A percentile compares a stretch with the other conserved stretches of the same genome.
Evolutionary conservation across 257 asterid genomes (phyloP).

Genomic region (Scutellaria minor): DNA sequence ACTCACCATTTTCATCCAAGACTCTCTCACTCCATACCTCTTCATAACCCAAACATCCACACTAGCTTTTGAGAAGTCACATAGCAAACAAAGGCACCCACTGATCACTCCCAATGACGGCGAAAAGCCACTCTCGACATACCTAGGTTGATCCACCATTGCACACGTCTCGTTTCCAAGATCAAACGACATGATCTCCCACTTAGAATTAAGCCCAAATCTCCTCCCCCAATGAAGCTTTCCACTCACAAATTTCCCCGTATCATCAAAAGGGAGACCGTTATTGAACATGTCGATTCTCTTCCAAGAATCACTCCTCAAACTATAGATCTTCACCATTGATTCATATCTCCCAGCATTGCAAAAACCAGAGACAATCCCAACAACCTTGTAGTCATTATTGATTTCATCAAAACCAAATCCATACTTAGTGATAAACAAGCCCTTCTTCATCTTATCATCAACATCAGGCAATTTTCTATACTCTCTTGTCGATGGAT

Average conservation of each 20-base stretch:
- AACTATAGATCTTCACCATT: constrained; percentile 42
- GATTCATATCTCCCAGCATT: constrained; percentile 30
- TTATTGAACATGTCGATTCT: constrained; percentile 32
- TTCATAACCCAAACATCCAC: constrained; percentile 56
- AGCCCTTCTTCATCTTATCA: background rate
- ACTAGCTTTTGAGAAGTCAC: constrained; percentile 31
- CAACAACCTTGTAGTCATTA: constrained; percentile 53
- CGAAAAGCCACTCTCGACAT: constrained; percentile 19
- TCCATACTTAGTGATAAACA: constrained; percentile 42
- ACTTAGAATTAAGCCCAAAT: constrained; percentile 21
- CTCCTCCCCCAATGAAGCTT: constrained; percentile 51
- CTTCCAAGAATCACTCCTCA: constrained; percentile 52
- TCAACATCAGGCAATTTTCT: constrained; percentile 40
- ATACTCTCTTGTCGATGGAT: constrained; percentile 41
- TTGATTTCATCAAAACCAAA: constrained; percentile 43
- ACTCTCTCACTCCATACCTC: constrained; percentile 42
- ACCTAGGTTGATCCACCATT: constrained; percentile 35
- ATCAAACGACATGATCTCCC: constrained; percentile 46
- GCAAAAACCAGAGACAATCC: constrained; percentile 29
- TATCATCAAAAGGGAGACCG: constrained; percentile 36
- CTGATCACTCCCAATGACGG: constrained; percentile 40
- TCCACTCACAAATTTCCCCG: constrained; percentile 42
- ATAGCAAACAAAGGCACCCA: constrained; percentile 42
- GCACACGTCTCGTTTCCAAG: constrained; percentile 31
- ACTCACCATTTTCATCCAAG: constrained; percentile 44